Evolutionary conservation across 345 rosid species (phyloP).

Genomic region (Bruguiera sexangula): DNA sequence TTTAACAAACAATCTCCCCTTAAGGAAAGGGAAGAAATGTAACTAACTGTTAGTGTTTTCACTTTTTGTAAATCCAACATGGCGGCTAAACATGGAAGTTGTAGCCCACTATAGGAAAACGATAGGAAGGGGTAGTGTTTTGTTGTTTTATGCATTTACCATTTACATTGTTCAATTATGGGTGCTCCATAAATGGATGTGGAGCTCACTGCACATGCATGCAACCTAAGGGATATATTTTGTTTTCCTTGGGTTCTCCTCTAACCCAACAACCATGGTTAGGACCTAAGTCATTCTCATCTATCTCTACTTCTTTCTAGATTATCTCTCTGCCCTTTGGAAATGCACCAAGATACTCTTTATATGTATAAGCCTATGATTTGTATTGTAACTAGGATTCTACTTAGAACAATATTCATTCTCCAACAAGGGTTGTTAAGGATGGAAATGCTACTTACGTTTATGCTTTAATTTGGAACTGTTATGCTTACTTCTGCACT

Average conservation of each 20-base stretch:
- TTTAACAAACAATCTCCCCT: slow-evolving; percentile 38
- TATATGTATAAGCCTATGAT: slow-evolving; percentile 30
- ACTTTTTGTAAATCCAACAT: slow-evolving; percentile 42
- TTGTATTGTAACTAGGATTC: slow-evolving; percentile 39
- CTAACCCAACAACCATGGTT: slow-evolving; percentile 83
- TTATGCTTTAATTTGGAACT: slow-evolving; percentile 34
- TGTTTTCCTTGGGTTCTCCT: slow-evolving; percentile 67
- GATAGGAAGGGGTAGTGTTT: slow-evolving; percentile 38
- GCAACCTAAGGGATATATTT: slow-evolving; percentile 79
- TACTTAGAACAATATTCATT: slow-evolving; percentile 26
- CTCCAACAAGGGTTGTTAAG: slow-evolving; percentile 38
- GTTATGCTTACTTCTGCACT: slow-evolving; percentile 27
- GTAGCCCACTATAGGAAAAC: slow-evolving; percentile 41
- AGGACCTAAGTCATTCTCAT: slow-evolving; percentile 60
- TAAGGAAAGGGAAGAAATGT: slow-evolving; percentile 42
- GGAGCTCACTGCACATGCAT: slow-evolving; percentile 75
- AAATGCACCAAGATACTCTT: slow-evolving; percentile 23
- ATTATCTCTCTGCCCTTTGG: slow-evolving; percentile 12
- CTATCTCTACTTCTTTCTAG: slow-evolving; percentile 20
- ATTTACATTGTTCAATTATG: slow-evolving; percentile 18
- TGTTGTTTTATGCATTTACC: slow-evolving; percentile 31
- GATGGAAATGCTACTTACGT: slow-evolving; percentile 31
- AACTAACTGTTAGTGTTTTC: slow-evolving; percentile 14
- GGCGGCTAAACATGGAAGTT: slow-evolving; percentile 63
- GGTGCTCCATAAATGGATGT: slow-evolving; percentile 62